Percentiles rank a stretch among this genome's conserved stretches.
These are phyloP conservation scores for Pyronema omphalodes DNA, from an alignment of 495 filamentous ascomycete genomes.

Conservation along the genomic window DNA sequence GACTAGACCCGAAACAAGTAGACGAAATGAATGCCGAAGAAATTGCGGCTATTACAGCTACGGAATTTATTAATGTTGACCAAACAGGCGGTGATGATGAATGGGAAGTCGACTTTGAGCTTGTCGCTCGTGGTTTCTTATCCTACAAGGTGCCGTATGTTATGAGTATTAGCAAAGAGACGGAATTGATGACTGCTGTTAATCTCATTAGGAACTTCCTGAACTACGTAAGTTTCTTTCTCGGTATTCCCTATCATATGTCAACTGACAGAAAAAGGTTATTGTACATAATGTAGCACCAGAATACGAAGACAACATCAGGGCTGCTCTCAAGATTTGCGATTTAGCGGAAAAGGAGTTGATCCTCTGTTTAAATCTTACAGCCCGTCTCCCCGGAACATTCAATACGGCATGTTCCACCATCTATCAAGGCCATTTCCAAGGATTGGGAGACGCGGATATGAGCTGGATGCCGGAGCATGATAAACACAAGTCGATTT, in stretches of 20 bases:
- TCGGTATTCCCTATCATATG: neutral
- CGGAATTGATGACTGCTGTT: conserved; percentile 34
- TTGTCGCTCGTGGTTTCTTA: conserved; percentile 62
- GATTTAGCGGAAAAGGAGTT: conserved; percentile 49
- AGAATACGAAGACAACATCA: conserved; percentile 51
- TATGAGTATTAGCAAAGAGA: conserved; percentile 26
- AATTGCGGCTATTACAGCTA: conserved; percentile 42
- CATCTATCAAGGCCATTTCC: conserved; percentile 24
- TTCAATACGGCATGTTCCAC: conserved; percentile 42
- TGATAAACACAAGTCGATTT: neutral
- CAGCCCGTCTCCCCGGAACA: conserved; percentile 40
- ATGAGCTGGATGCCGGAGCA: conserved; percentile 8
- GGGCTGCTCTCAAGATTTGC: conserved; percentile 47
- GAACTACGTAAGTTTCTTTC: conserved; percentile 39
- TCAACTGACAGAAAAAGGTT: conserved; percentile 24
- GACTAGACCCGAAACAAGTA: conserved; percentile 34
- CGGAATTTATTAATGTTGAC: conserved; percentile 38
- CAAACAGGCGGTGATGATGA: conserved; percentile 28
- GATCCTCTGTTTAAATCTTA: conserved; percentile 34
- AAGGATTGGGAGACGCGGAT: conserved; percentile 16
- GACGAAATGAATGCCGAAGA: conserved; percentile 41
- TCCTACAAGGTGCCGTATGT: conserved; percentile 27
- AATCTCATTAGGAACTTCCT: conserved; percentile 67
- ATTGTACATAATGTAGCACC: conserved; percentile 68
- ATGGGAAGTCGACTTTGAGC: conserved; percentile 68